Conservation (phyloP, 305 asterid genomes). For the Fraxinus velutina region DNA sequence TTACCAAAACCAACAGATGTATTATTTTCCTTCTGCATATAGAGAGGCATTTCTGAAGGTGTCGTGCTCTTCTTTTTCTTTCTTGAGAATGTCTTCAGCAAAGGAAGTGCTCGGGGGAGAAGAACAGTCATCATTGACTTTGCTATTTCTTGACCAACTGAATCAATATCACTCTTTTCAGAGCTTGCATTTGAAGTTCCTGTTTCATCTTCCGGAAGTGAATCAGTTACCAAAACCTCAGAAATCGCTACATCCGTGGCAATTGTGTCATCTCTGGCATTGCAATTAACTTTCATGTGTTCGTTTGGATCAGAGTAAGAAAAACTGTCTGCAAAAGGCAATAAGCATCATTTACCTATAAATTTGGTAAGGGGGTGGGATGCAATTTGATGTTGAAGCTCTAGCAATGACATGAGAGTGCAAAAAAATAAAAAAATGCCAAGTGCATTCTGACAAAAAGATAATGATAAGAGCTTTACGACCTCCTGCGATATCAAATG, state of each 20-base stretch:
- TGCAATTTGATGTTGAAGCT: constrained; percentile 18
- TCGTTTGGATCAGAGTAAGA: constrained; percentile 26
- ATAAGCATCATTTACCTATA: constrained; percentile 16
- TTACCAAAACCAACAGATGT: constrained; percentile 21
- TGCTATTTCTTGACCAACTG: constrained; percentile 54
- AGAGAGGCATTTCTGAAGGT: constrained; percentile 25
- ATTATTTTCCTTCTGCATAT: constrained; percentile 36
- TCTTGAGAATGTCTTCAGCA: constrained; percentile 70
- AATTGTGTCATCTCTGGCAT: constrained; percentile 33
- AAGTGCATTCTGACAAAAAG: background rate
- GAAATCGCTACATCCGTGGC: constrained; percentile 33
- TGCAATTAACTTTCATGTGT: constrained; percentile 21
- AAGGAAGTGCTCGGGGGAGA: constrained; percentile 84
- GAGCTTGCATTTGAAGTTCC: constrained; percentile 38
- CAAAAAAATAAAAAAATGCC: background rate
- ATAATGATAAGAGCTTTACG: constrained; percentile 17
- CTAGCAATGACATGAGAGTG: background rate
- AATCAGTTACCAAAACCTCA: constrained; percentile 40
- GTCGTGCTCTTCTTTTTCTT: constrained; percentile 54
- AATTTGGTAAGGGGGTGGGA: constrained; percentile 3
- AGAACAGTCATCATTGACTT: constrained; percentile 73
- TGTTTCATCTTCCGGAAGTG: constrained; percentile 53
- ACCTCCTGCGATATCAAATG: constrained; percentile 64
- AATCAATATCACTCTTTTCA: constrained; percentile 51
- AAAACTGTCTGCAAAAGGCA: constrained; percentile 42